Evolutionary conservation across 2,329 filamentous ascomycete species (phyloP).

Genomic region (Claviceps arundinis): DNA sequence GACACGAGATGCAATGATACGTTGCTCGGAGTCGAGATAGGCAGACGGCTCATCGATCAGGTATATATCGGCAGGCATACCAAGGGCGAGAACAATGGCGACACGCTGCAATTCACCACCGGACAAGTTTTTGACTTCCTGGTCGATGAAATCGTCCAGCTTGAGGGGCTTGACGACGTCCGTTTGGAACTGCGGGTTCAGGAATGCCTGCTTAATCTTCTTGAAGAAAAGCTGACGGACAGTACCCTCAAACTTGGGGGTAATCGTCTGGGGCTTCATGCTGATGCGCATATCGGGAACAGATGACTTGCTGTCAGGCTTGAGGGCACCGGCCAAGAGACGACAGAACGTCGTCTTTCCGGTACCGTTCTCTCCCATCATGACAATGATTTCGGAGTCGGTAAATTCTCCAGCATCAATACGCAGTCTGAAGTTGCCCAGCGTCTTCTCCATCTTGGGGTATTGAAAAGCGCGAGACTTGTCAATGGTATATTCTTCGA

Average conservation of each 20-base stretch:
- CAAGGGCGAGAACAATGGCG: constrained; percentile 91
- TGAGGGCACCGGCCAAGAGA: constrained; percentile 82
- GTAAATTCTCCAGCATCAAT: constrained; percentile 82
- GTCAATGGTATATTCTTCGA: constrained; percentile 78
- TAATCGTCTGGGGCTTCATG: constrained; percentile 99
- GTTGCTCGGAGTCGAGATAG: constrained; percentile 97
- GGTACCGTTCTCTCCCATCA: constrained; percentile 99
- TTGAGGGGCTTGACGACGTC: constrained; percentile 99
- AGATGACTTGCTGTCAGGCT: constrained; percentile 67
- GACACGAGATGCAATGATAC: constrained; percentile 91
- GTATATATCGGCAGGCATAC: constrained; percentile 93
- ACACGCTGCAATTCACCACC: constrained; percentile 99
- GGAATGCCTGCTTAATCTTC: constrained; percentile 94
- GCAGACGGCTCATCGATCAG: constrained; percentile 95
- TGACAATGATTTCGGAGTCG: constrained; percentile 96
- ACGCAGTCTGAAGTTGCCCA: constrained; percentile 74
- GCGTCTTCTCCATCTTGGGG: constrained; percentile 82
- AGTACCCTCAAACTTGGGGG: constrained; percentile 92
- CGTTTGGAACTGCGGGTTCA: constrained; percentile 97
- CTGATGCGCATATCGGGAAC: constrained; percentile 93
- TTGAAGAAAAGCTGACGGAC: constrained; percentile 99
- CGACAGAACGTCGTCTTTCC: constrained; percentile 99
- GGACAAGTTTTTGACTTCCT: constrained; percentile 97
- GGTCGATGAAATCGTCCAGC: constrained; percentile 97
- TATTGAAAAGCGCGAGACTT: constrained; percentile 77